Percentiles rank a stretch among this genome's conserved stretches.
Conservation (phyloP, 2,329 filamentous ascomycete genomes). For the Pseudogymnoascus sp. region DNA sequence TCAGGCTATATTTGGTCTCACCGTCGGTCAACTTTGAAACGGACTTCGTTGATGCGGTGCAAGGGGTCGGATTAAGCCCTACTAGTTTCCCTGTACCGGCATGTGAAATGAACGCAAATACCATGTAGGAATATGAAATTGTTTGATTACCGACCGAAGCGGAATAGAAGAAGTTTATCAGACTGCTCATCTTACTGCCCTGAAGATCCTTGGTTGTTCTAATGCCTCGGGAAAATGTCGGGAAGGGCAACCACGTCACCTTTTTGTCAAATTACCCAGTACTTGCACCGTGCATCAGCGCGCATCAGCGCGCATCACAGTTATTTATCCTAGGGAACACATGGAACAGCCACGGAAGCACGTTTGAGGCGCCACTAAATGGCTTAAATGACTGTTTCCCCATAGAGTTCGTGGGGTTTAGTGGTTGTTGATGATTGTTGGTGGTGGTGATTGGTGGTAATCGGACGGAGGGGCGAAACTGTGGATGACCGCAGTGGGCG, state of each 20-base stretch:
- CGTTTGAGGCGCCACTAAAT: not conserved
- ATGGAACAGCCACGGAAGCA: not conserved
- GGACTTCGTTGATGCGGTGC: not conserved
- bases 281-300: not conserved
- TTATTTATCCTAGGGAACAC: not conserved
- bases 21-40: not conserved
- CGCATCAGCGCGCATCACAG: not conserved
- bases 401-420: not conserved
- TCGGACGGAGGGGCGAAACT: not conserved
- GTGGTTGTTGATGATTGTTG: not conserved
- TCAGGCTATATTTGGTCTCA: not conserved
- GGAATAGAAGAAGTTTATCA: constrained; percentile 3
- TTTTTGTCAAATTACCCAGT: not conserved
- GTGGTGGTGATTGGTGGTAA: not conserved
- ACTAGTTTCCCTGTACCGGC: not conserved
- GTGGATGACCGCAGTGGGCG: not conserved
- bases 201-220: not conserved
- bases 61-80: not conserved
- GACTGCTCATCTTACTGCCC: not conserved
- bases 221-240: not conserved
- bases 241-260: not conserved
- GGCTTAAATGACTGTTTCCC: not conserved
- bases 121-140: not conserved
- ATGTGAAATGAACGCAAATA: not conserved
- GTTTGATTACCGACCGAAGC: not conserved